phyloP scores from a whole-genome alignment of 306 rosid species.

The Glycyrrhiza uralensis region DNA sequence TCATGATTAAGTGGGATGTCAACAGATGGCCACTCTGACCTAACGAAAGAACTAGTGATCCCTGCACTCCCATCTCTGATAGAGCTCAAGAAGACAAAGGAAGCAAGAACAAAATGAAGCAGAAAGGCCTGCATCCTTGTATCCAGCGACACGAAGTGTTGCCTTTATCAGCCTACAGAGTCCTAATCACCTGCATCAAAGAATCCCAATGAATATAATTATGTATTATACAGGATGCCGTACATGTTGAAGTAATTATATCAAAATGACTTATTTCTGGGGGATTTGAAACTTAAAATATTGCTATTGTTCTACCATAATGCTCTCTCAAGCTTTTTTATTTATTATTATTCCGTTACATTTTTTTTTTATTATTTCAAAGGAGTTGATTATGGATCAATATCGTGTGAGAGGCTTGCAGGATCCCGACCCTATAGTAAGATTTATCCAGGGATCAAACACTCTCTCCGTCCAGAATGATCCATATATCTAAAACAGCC shows the following conservation, averaged over 20 bases:
- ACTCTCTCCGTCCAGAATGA: not conserved
- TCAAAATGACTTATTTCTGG: not conserved
- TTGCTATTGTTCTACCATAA: not conserved
- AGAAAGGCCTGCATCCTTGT: slow-evolving; percentile 35
- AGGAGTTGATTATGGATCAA: too few species aligned
- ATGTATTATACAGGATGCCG: not conserved
- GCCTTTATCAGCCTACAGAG: slow-evolving; percentile 28
- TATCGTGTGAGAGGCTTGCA: too few species aligned
- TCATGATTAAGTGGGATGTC: slow-evolving; percentile 72
- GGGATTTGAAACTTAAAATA: not conserved
- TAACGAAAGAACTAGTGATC: slow-evolving; percentile 69
- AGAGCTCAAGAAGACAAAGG: slow-evolving; percentile 43
- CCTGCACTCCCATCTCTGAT: slow-evolving; percentile 56
- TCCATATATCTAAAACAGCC: not conserved
- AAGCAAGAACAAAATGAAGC: slow-evolving; percentile 43
- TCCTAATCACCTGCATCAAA: slow-evolving; percentile 34
- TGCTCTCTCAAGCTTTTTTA: too few species aligned
- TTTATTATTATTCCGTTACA: too few species aligned
- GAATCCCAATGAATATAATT: slow-evolving; percentile 5
- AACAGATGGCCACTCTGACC: slow-evolving; percentile 67
- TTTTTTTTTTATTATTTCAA: too few species aligned
- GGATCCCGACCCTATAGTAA: too few species aligned
- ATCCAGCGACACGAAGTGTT: slow-evolving; percentile 19
- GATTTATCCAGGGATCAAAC: not conserved
- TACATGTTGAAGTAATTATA: not conserved